These are phyloP conservation scores for Rubroboletus pulcherrimus DNA, from an alignment of 768 basidiomycete genomes.

Conservation along the genomic window DNA sequence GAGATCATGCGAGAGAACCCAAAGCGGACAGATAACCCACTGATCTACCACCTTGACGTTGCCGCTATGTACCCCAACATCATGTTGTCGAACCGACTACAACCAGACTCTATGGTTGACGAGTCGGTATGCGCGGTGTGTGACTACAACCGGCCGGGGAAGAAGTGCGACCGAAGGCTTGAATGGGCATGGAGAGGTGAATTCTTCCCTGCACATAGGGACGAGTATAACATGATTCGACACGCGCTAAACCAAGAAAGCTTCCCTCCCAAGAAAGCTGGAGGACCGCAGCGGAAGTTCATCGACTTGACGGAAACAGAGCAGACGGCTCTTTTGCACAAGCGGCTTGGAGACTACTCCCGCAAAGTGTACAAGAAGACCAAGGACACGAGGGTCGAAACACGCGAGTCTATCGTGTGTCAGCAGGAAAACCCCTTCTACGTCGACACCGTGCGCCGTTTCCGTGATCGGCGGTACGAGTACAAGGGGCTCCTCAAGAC, in stretches of 20 bases:
- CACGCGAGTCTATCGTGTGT: slow-evolving; percentile 91
- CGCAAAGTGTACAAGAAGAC: slow-evolving; percentile 98
- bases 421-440: slow-evolving; percentile 99
- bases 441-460: slow-evolving; percentile 94
- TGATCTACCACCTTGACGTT: slow-evolving; percentile 98
- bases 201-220: slow-evolving; percentile 94
- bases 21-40: slow-evolving; percentile 81
- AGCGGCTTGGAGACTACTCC: slow-evolving; percentile 97
- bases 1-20: slow-evolving; percentile 92
- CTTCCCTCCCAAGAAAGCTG: slow-evolving; percentile 79
- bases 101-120: slow-evolving; percentile 96
- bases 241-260: slow-evolving; percentile 93
- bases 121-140: slow-evolving; percentile 97
- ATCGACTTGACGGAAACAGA: slow-evolving; percentile 78
- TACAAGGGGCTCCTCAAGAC: slow-evolving; percentile 98
- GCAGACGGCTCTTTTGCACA: slow-evolving; percentile 89
- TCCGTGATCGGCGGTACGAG: slow-evolving; percentile 96
- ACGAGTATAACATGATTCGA: slow-evolving; percentile 98
- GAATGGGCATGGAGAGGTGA: slow-evolving; percentile 99
- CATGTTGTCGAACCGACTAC: slow-evolving; percentile 99
- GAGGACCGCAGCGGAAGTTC: slow-evolving; percentile 74
- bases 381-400: slow-evolving; percentile 95
- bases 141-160: slow-evolving; percentile 95
- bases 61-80: slow-evolving; percentile 99
- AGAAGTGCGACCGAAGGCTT: slow-evolving; percentile 88